Evolutionary conservation across 371 early-diverging fungal species (phyloP).

Genomic region (Saksenaea oblongispora): DNA sequence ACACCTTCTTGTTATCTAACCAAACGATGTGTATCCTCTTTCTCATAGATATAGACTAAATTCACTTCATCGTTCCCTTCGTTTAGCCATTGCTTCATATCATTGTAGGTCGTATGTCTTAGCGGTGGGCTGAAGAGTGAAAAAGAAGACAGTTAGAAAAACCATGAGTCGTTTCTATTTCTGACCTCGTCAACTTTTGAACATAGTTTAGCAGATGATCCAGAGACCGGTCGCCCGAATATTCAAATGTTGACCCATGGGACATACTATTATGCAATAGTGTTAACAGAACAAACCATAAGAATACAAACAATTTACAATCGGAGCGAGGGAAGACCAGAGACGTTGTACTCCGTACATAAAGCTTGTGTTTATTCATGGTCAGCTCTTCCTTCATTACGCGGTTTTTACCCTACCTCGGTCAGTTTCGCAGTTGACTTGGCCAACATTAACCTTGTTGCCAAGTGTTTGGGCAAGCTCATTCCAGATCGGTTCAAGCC

Average conservation of each 20-base stretch:
- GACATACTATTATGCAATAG: constrained; percentile 9
- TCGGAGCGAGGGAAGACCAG: constrained; percentile 6
- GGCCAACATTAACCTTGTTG: constrained; percentile 64
- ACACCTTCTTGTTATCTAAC: neutral
- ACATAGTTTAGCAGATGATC: constrained; percentile 52
- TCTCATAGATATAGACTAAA: constrained; percentile 19
- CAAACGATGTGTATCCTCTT: neutral
- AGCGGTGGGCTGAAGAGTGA: neutral
- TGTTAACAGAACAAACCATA: neutral
- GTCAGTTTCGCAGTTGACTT: constrained; percentile 78
- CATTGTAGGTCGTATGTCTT: neutral
- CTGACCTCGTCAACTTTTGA: constrained; percentile 18
- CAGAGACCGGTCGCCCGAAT: constrained; percentile 50
- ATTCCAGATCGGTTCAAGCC: constrained; percentile 77
- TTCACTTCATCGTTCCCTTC: constrained; percentile 19
- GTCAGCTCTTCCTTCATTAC: neutral
- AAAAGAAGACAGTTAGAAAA: neutral
- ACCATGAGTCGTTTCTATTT: neutral
- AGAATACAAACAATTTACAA: constrained; percentile 9
- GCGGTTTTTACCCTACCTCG: constrained; percentile 23
- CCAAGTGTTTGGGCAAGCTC: constrained; percentile 56
- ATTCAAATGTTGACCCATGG: constrained; percentile 50
- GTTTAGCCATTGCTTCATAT: constrained; percentile 4
- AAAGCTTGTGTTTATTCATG: neutral
- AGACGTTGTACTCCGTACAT: constrained; percentile 10